Conservation (phyloP, 331 rosid species). For the Quercus phellos region DNA sequence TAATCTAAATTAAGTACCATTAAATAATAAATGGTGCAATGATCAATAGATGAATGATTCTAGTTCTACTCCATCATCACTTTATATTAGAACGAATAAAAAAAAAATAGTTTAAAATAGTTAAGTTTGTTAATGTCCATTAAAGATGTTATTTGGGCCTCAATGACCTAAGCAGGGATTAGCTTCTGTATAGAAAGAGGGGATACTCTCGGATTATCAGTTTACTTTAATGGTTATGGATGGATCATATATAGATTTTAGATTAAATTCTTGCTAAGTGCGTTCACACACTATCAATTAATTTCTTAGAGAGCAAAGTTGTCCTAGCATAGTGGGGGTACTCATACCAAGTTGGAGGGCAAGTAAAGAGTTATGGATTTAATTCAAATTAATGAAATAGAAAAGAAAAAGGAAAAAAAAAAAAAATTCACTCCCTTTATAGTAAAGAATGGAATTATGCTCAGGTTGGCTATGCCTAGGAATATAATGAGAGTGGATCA, state of each 20-base stretch:
- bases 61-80: background rate
- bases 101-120: background rate
- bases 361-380: background rate
- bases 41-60: slow-evolving; percentile 13
- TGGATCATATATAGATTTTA: background rate
- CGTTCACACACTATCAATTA: background rate
- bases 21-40: slow-evolving; percentile 4
- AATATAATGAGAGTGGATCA: background rate
- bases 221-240: background rate
- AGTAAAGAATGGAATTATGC: background rate
- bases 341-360: background rate
- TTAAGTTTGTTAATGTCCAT: slow-evolving; percentile 6
- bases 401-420: background rate
- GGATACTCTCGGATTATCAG: background rate
- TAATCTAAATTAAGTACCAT: background rate
- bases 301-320: too few relatives aligned
- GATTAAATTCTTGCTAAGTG: background rate
- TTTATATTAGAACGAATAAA: background rate
- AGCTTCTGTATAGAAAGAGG: background rate
- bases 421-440: background rate
- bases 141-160: slow-evolving; percentile 16
- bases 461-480: background rate
- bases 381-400: background rate
- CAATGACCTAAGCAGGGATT: background rate
- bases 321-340: too few relatives aligned